Evolutionary conservation across 2,329 filamentous ascomycete species (phyloP), one percentile per base, ranked within the genome.

Genomic region (Xenoacremonium recifei): DNA sequence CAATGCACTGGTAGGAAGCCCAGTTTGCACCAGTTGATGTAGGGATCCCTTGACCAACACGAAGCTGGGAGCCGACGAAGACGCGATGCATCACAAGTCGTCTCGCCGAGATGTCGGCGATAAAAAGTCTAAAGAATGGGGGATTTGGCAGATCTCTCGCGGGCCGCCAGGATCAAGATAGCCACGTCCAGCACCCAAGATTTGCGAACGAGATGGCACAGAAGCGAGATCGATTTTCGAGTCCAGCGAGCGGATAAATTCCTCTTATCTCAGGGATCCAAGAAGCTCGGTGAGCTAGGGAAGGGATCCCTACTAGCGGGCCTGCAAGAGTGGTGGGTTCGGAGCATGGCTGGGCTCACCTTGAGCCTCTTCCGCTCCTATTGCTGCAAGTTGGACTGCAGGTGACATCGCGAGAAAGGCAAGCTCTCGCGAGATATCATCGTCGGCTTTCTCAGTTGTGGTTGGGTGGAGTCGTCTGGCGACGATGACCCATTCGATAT

Each of bases 241-340:
- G 23, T 27, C 23, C 23, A 13, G 7, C 23, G 9, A 9, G 7
- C 13, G 23, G 16, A 7, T 9, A 20, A 7, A 7, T 20, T 20
- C 16, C 18, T 34, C 32, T 18, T 34, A 34, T 34, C 32, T 34
- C 7, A 9, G n/a, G 32, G 17, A 19, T 19, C 32, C 39, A 21
- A 47, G 45, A 50, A 47, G 33, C n/a, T 20, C 18, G 35, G 49
- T 29, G 21, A 33, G 27, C 21, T 42, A 31, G 44, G 47, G 53
- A 41, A 15, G 37, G 11, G 13, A 56, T 44, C 54, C 54, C 35
- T 57, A 45, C 54, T 58, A 58, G 45, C 40, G 51, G 18, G 27
- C 36, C 44, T 33, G 41, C 34, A 33, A 31, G 33, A 38, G 19
- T 40, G 45, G 37, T 44, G 38, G 46, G 41, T 39, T 25, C 30